Conservation (phyloP, 2,329 filamentous ascomycete species). For the Curvularia sp. region DNA sequence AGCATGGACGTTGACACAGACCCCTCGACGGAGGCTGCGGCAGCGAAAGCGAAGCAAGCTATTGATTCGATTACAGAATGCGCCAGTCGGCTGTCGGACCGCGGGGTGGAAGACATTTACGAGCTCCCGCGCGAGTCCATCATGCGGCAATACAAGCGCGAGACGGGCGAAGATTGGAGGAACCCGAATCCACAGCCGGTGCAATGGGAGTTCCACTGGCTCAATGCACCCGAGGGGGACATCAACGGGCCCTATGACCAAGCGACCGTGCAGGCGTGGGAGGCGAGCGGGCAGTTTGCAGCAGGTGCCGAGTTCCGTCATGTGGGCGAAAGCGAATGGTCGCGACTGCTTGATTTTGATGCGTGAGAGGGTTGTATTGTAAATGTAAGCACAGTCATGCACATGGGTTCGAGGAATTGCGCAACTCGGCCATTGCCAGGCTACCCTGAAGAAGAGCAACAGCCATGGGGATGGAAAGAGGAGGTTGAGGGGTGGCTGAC, state of each 20-base stretch:
- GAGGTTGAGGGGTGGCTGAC: constrained; percentile 6
- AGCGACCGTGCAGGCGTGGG: constrained; percentile 87
- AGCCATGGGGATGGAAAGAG: neutral
- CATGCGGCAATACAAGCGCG: constrained; percentile 79
- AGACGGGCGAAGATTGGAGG: constrained; percentile 87
- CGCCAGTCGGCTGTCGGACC: constrained; percentile 82
- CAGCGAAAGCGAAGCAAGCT: constrained; percentile 71
- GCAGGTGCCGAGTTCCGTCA: constrained; percentile 73
- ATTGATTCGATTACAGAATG: constrained; percentile 88
- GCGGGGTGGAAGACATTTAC: constrained; percentile 90
- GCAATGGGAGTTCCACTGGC: constrained; percentile 94
- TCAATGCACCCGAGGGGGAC: constrained; percentile 80
- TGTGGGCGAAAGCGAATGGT: constrained; percentile 54
- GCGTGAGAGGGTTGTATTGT: constrained; percentile 18
- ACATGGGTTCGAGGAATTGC: neutral
- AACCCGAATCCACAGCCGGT: constrained; percentile 54
- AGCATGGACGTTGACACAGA: constrained; percentile 74
- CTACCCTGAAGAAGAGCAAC: neutral
- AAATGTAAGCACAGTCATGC: constrained; percentile 3
- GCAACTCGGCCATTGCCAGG: neutral
- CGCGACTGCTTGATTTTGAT: constrained; percentile 50
- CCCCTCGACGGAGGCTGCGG: constrained; percentile 69
- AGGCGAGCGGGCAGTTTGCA: constrained; percentile 89
- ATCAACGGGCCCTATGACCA: constrained; percentile 88
- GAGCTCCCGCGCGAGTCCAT: constrained; percentile 85